A percentile compares a stretch with the other conserved stretches of the same genome.
These are phyloP conservation scores for Castanea sativa DNA, from an alignment of 306 rosid genomes.

Conservation along the genomic window DNA sequence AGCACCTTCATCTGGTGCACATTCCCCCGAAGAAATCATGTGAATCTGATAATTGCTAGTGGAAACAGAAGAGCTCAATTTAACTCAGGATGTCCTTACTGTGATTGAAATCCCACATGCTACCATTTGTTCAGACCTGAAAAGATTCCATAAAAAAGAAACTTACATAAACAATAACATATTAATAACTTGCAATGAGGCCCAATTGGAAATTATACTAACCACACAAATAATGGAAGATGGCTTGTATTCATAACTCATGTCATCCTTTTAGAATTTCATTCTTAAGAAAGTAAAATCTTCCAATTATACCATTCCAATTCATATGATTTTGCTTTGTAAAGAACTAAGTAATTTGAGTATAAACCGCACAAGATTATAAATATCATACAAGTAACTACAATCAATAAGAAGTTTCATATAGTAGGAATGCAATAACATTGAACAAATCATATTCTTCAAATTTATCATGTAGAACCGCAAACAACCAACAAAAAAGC, in stretches of 20 bases:
- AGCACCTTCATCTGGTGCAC: slow-evolving; percentile 40
- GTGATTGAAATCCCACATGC: slow-evolving; percentile 11
- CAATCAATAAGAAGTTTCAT: not conserved
- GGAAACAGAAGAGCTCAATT: slow-evolving; percentile 28
- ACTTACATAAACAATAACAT: slow-evolving; percentile 7
- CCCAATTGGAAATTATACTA: too few relatives aligned
- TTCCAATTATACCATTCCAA: not conserved
- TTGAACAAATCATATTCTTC: too few relatives aligned
- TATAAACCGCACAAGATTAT: not conserved
- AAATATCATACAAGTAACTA: not conserved
- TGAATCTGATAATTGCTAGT: slow-evolving; percentile 14
- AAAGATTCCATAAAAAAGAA: not conserved
- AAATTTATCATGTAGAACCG: too few relatives aligned
- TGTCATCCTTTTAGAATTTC: not conserved
- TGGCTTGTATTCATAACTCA: not conserved
- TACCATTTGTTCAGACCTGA: slow-evolving; percentile 33
- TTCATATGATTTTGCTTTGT: too few relatives aligned
- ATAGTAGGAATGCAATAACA: too few relatives aligned
- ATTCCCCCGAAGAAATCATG: slow-evolving; percentile 72
- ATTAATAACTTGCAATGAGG: not conserved
- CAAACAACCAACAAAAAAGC: too few relatives aligned
- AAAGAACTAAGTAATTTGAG: not conserved
- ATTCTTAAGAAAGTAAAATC: not conserved
- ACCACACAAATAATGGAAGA: not conserved
- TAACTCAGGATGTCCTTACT: slow-evolving; percentile 31